These are phyloP conservation scores for Acorus gramineus DNA, from an alignment of 106 monocot species.

Conservation along the genomic window DNA sequence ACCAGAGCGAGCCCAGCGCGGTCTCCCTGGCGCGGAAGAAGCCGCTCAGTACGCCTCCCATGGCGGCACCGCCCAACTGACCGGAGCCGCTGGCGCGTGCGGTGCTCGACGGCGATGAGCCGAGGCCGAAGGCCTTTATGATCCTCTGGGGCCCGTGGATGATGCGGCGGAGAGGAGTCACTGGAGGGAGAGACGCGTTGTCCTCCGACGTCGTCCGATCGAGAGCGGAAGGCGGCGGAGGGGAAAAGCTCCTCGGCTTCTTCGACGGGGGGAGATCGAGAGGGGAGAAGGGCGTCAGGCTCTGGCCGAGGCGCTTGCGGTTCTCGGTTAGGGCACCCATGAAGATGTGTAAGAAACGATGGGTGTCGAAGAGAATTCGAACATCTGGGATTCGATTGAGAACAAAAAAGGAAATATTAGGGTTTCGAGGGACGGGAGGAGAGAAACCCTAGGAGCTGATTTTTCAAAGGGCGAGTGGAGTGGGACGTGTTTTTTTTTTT, in stretches of 20 bases:
- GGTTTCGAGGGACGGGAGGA: background rate
- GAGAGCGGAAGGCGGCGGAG: background rate
- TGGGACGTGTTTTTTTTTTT: too few relatives aligned
- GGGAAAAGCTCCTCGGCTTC: background rate
- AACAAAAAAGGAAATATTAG: background rate
- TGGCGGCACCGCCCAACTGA: background rate
- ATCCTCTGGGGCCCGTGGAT: slow-evolving; percentile 74
- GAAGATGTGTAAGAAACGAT: background rate
- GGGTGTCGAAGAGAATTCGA: background rate
- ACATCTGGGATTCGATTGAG: background rate
- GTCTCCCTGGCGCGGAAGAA: slow-evolving; percentile 5
- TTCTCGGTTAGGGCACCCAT: slow-evolving; percentile 90
- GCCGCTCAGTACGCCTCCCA: slow-evolving; percentile 16
- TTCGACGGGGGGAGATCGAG: slow-evolving; percentile 20
- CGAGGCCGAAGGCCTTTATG: slow-evolving; percentile 54
- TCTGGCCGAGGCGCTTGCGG: slow-evolving; percentile 50
- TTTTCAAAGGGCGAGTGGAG: too few relatives aligned
- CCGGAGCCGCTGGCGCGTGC: background rate
- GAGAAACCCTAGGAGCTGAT: slow-evolving; percentile 6
- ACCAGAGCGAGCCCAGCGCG: background rate
- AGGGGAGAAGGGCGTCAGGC: background rate
- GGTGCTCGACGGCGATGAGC: slow-evolving; percentile 3
- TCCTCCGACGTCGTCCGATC: background rate
- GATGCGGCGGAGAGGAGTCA: slow-evolving; percentile 27
- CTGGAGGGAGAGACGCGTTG: too few relatives aligned